Evolutionary conservation across 345 rosid species (phyloP), one percentile per base, ranked within the genome.

Genomic region (Orychophragmus violaceus): DNA sequence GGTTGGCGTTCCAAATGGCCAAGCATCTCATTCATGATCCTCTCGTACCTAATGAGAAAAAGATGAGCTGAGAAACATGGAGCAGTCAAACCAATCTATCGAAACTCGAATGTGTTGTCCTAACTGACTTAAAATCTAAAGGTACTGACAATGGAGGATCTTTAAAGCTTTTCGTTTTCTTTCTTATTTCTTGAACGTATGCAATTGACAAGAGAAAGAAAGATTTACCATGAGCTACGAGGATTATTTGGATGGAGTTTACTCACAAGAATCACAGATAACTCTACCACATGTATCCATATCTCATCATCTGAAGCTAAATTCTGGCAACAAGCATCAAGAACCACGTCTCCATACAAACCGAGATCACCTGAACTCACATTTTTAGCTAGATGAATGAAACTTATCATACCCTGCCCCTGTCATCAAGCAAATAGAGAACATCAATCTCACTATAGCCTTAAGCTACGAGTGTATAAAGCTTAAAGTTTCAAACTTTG

Each of bases 1-100:
- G 95, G 95, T 69, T 89, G 95, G 59, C 96, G 93, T 81, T 89
- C 98, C 76, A 92, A 71, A 76, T 92, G 93, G 50, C 86, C 74
- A 25, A 89, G 66, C 93, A 89, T 89, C 82, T 86, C 98, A 29
- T 76, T 82, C 58, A 92, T 80, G 18, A 86, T 81, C 79, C 64
- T 89, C 51, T 89, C 93, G 50, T 77, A 69, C 95, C 98, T 91
- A 74, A 41, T 25, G 12, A 17, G 61, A 29, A 18, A 7, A 76
- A 45, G 7, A 60, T 42, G 18, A 55, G 67, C 60, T 52, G 4
- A 16, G 23, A 42, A 30, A 2, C 12, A 56, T 64, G 4, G 23
- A 54, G 17, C 14, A 41, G 35, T 5, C 52, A 36, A 30, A 56
- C 21, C 21, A 32, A 55, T n/a, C n/a, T n/a, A n/a, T n/a, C n/a